Percentiles rank a stretch among this genome's conserved stretches.
Conservation (phyloP, 805 yeast species). For the Nematodospora valgi region DNA sequence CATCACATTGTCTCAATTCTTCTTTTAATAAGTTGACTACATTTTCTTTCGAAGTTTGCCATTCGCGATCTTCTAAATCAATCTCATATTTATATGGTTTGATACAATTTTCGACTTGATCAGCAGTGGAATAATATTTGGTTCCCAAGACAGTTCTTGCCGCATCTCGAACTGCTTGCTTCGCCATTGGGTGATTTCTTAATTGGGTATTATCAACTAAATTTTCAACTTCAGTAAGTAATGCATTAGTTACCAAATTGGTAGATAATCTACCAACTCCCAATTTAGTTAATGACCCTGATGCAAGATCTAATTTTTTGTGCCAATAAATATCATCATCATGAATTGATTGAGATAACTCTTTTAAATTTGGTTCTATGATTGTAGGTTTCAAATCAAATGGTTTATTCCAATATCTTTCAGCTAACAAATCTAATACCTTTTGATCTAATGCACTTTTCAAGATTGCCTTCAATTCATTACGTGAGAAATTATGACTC, state of each 20-base stretch:
- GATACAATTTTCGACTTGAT: slow-evolving; percentile 97
- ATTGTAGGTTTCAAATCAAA: slow-evolving; percentile 18
- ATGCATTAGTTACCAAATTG: slow-evolving; percentile 72
- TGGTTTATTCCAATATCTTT: slow-evolving; percentile 86
- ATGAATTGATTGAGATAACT: slow-evolving; percentile 45
- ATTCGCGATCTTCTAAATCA: slow-evolving; percentile 93
- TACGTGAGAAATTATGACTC: slow-evolving; percentile 75
- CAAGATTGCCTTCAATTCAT: slow-evolving; percentile 73
- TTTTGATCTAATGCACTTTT: slow-evolving; percentile 86
- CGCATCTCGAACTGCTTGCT: slow-evolving; percentile 77
- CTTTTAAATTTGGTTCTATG: slow-evolving; percentile 48
- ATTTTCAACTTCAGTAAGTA: slow-evolving; percentile 71
- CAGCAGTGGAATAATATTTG: slow-evolving; percentile 88
- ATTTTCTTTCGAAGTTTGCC: slow-evolving; percentile 80
- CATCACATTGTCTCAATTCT: slow-evolving; percentile 79
- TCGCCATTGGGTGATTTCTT: slow-evolving; percentile 82
- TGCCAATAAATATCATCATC: slow-evolving; percentile 84
- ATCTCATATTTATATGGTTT: slow-evolving; percentile 97
- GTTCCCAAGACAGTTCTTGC: slow-evolving; percentile 74
- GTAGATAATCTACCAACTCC: slow-evolving; percentile 95
- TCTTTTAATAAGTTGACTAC: slow-evolving; percentile 71
- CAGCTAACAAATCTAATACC: slow-evolving; percentile 82
- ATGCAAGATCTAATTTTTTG: slow-evolving; percentile 76
- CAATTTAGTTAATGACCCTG: slow-evolving; percentile 76
- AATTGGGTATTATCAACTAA: slow-evolving; percentile 73